Evolutionary conservation across 164 flowering plant genomes (phyloP), one percentile per base, ranked within the genome.

Genomic region (Vitis labrusca): DNA sequence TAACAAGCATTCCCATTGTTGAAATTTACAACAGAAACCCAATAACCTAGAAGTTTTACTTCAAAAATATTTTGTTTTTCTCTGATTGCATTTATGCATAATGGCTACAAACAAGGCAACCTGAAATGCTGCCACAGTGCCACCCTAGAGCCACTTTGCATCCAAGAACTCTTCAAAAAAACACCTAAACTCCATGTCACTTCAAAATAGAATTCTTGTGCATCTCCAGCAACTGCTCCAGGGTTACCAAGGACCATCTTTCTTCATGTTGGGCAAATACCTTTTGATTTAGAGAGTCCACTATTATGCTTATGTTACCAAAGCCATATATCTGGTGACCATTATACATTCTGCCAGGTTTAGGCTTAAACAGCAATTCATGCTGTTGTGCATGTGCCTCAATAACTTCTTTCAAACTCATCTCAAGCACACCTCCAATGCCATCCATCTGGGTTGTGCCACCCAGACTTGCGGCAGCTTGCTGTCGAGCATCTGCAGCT

Each of bases 311-410:
- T 30, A 88, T 69, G 77, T 83, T 91, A 16, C 99, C 99, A 84
- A 89, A 95, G 10, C 92, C 92, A 79, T 93, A 93, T 64, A 95
- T 83, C 74, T 91, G 99, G 61, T 78, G 88, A 64, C 97, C 97
- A 71, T 95, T 80, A 65, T 90, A 87, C 73, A 78, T 82, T 77
- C 97, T 79, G 8, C 92, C 93, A 50, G 90, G 90, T 75, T 93
- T 95, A 15, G 90, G 94, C 79, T 81, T 89, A 71, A 95, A 95
- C 7, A 81, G 70, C 75, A 95, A 71, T 32, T 85, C 92, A 76
- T 93, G 77, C 50, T 84, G 85, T 76, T 84, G 89, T 0, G 99
- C 97, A 81, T 82, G 81, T 29, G 80, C 71, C 74, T 87, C 92
- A 55, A 93, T 70, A 62, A 83, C 85, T 78, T 95, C 97, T 79